Conservation (phyloP, 306 rosid genomes). For the Gastrolobium villosum region DNA sequence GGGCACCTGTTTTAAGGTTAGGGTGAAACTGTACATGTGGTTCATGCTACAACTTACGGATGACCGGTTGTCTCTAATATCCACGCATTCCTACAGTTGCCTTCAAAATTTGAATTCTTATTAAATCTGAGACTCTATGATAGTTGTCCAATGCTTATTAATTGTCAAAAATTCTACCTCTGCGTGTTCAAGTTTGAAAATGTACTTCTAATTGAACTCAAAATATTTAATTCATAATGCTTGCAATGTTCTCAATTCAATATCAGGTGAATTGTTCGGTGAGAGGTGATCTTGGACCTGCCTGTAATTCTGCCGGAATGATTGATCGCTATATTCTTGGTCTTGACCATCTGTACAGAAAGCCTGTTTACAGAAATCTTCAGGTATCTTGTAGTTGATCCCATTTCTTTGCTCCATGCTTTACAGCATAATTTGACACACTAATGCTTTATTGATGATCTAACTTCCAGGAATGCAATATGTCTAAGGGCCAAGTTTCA, state of each 20-base stretch:
- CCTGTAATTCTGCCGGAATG: slow-evolving; percentile 93
- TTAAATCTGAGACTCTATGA: not conserved
- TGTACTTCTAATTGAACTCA: slow-evolving; percentile 2
- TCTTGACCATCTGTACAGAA: slow-evolving; percentile 74
- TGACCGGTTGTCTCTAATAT: not conserved
- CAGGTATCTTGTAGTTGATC: slow-evolving; percentile 63
- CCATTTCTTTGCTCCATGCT: slow-evolving; percentile 34
- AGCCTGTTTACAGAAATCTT: slow-evolving; percentile 87
- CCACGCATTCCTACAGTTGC: not conserved
- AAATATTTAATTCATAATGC: slow-evolving; percentile 21
- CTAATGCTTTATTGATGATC: slow-evolving; percentile 47
- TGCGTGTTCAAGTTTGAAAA: not conserved
- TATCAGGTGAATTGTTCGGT: slow-evolving; percentile 85
- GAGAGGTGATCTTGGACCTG: slow-evolving; percentile 93
- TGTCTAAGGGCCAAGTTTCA: slow-evolving; percentile 66
- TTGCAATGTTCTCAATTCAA: slow-evolving; percentile 49
- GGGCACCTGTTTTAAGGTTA: slow-evolving; percentile 2
- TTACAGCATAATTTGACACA: slow-evolving; percentile 22
- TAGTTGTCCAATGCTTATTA: slow-evolving; percentile 23
- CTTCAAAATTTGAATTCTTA: slow-evolving; percentile 24
- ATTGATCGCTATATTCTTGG: slow-evolving; percentile 88
- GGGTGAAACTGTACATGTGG: not conserved
- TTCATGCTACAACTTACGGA: slow-evolving; percentile 14
- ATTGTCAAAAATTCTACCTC: not conserved
- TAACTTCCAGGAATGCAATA: slow-evolving; percentile 81